phyloP scores from a whole-genome alignment of 805 yeast genomes.

The Cyberlindnera amylophila region DNA sequence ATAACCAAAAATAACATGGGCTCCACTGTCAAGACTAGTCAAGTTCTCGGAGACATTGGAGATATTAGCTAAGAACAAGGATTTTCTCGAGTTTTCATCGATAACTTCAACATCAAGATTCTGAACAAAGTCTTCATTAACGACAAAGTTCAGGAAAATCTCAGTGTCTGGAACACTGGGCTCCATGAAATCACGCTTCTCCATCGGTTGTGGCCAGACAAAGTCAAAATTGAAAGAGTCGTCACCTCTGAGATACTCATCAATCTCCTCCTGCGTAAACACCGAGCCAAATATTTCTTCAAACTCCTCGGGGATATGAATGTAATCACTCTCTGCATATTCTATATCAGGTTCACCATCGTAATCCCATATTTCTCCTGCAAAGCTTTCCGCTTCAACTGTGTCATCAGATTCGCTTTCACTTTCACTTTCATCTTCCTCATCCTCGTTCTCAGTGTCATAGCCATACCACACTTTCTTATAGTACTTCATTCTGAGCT shows the following conservation, averaged over 20 bases:
- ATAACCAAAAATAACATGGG: too few species aligned
- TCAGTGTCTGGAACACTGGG: too few species aligned
- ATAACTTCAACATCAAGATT: neutral
- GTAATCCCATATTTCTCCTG: constrained; percentile 7
- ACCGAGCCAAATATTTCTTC: constrained; percentile 11
- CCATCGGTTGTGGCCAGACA: constrained; percentile 7
- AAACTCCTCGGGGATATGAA: constrained; percentile 13
- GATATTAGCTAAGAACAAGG: neutral
- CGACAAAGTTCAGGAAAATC: neutral
- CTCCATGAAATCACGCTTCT: neutral
- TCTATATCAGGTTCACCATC: constrained; percentile 14
- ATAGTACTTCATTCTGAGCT: constrained; percentile 5
- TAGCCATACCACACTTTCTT: constrained; percentile 11
- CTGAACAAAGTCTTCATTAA: neutral
- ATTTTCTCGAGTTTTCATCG: neutral
- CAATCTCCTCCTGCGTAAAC: constrained; percentile 11
- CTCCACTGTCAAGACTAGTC: too few species aligned
- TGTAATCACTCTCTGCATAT: constrained; percentile 5
- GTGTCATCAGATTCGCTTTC: neutral
- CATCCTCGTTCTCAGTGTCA: constrained; percentile 1
- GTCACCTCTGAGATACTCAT: constrained; percentile 13
- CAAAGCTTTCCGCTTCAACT: neutral
- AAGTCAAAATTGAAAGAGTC: constrained; percentile 14
- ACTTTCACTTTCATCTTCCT: neutral
- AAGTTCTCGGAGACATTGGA: neutral